Percentiles rank a stretch among this genome's conserved stretches.
Conservation (phyloP, 2,329 filamentous ascomycete species). For the Thelonectria olida region DNA sequence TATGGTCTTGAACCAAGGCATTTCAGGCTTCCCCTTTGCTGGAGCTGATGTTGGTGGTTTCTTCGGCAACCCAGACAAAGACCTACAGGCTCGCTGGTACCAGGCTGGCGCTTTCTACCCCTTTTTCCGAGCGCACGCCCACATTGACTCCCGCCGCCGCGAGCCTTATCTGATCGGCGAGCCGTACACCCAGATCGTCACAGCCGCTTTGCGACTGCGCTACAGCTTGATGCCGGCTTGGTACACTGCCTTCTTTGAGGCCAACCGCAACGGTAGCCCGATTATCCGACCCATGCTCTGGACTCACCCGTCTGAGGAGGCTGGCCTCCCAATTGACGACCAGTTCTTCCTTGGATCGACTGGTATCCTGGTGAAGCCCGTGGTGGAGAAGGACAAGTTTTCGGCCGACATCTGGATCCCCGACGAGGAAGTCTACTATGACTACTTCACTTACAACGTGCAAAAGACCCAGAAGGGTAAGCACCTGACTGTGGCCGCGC, state of each 20-base stretch:
- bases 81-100: conserved; percentile 94
- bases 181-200: conserved; percentile 86
- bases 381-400: conserved; percentile 79
- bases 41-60: conserved; percentile 98
- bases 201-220: conserved; percentile 84
- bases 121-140: conserved; percentile 96
- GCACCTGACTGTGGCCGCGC: conserved; percentile 74
- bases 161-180: conserved; percentile 91
- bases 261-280: conserved; percentile 82
- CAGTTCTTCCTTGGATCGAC: conserved; percentile 92
- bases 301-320: conserved; percentile 85
- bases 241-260: conserved; percentile 97
- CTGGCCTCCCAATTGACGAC: conserved; percentile 88
- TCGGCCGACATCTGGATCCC: conserved; percentile 86
- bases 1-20: conserved; percentile 93
- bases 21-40: conserved; percentile 91
- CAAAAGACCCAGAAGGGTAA: conserved; percentile 77
- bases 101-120: conserved; percentile 97
- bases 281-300: conserved; percentile 95
- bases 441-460: conserved; percentile 89
- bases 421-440: conserved; percentile 89
- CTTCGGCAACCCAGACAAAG: conserved; percentile 95
- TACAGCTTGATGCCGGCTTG: conserved; percentile 91
- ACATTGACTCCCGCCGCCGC: conserved; percentile 93
- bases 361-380: conserved; percentile 91